Evolutionary conservation across 495 filamentous ascomycete species (phyloP), one percentile per base, ranked within the genome.

Genomic region (Lichenothelia convexa): DNA sequence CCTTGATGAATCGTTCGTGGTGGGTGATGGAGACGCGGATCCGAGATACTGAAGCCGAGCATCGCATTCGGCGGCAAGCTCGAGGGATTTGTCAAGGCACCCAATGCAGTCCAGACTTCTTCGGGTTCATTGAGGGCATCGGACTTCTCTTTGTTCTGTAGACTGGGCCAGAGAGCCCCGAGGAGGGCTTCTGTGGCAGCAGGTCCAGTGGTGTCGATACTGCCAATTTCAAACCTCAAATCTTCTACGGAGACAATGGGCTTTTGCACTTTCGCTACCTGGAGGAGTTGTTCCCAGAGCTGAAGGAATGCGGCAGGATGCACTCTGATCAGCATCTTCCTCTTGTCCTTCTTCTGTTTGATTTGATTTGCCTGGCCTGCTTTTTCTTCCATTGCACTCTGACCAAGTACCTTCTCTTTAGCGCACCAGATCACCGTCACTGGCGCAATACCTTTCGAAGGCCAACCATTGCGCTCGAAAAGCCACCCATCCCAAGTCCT

Each of bases 291-390:
- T 17, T 77, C 71, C 74, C 89, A 95, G 0, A 79, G 45, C 45
- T 92, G 79, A 13, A 80, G 56, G 54, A 95, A 97, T 18, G 76
- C 80, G 15, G 89, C 81, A 0, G 89, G 89, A 54, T 97, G 89
- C 8, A 83, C 65, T 20, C 89, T 62, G 17, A 95, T 60, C 38
- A 87, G 70, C 3, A 83, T 30, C 42, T 75, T 73, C 35, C 72
- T 64, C 36, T 62, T 71, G 5, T 44, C 38, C 23, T 62, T 63
- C 33, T 62, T 60, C 40, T 42, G 48, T 18, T 12, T 45, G 34
- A 17, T 16, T 8, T 6, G 7, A 7, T 8, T 32, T 13, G 42
- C 37, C 17, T 31, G 36, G 2, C 32, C 5, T 36, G 18, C 17
- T 54, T 9, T 13, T 13, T 9, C 45, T 12, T 40, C 21, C 56